phyloP scores from a whole-genome alignment of 345 rosid genomes.

The Eucalyptus coolabah region DNA sequence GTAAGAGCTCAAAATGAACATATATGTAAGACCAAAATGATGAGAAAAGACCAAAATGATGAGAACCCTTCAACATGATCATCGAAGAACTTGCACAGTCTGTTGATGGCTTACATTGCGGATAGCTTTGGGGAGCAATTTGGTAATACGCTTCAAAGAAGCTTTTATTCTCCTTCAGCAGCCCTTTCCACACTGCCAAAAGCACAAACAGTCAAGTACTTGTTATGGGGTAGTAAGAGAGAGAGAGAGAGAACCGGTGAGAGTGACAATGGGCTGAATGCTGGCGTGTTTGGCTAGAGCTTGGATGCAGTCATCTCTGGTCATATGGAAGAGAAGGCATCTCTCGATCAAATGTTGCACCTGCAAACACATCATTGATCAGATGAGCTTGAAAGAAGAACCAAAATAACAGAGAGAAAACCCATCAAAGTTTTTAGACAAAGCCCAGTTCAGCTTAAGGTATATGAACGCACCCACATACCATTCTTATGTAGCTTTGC shows the following conservation, averaged over 20 bases:
- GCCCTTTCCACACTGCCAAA: slow-evolving; percentile 36
- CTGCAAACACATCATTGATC: background rate
- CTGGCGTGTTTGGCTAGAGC: slow-evolving; percentile 28
- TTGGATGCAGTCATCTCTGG: slow-evolving; percentile 26
- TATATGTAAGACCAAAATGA: background rate
- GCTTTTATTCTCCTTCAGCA: slow-evolving; percentile 28
- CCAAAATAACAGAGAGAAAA: background rate
- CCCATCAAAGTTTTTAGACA: background rate
- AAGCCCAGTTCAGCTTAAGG: background rate
- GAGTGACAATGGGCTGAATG: slow-evolving; percentile 27
- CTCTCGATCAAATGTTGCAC: slow-evolving; percentile 50
- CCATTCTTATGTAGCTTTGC: slow-evolving; percentile 39
- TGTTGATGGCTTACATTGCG: background rate
- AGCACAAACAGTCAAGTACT: background rate
- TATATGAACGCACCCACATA: background rate
- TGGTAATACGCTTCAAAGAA: slow-evolving; percentile 27
- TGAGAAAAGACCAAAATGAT: background rate
- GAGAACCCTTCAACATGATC: background rate
- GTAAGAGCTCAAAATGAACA: background rate
- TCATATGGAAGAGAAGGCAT: slow-evolving; percentile 33
- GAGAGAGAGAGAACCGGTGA: slow-evolving; percentile 8
- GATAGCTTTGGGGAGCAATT: background rate
- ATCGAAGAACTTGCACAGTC: background rate
- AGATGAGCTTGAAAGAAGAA: background rate
- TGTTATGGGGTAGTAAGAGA: background rate